Base-by-base conservation (phyloP, 106 monocot genomes). In the Allium sativum region DNA sequence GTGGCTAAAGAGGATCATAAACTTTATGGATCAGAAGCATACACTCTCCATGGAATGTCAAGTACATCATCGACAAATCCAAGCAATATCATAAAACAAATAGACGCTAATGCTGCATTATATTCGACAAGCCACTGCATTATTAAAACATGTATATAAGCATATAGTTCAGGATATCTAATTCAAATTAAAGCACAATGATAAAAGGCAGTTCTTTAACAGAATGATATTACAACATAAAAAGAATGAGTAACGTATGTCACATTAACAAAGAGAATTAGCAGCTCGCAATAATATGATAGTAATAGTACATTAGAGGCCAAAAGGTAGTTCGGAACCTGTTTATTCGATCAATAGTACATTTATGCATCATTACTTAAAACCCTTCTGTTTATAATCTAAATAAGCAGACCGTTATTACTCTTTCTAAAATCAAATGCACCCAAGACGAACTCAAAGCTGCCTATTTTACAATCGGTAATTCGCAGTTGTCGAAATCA, bases 11-110 rank as follows among this genome's bases (percentile, higher is more conserved):
- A 22, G 22, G 22, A 22, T 22, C 22, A 22, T 3, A 60, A 60
- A 44, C 16, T 44, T 60, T 47, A 48, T 46, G 22, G 3, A 62
- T 62, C 14, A 62, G 19, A 21, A 59, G 14, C 86, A 18, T 87
- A 96, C 91, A 91, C 73, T 91, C 96, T 82, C 96, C 91, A 96
- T 58, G 91, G 91, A 59, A 96, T 42, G 68, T 96, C 91, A n/a
- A 91, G 79, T 44, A 96, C 96, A 81, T 96, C 96, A 82, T 96
- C 96, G 48, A 96, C 80, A 78, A 96, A 96, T 62, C 96, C 91
- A 74, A 96, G 96, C 52, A 91, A 74, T 66, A 84, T 79, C 91
- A 96, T 96, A 67, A 96, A 96, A 74, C 91, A 96, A 18, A 96
- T 79, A 68, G 84, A 96, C 65, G 82, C 80, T 55, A 91, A 72